Base-by-base conservation (phyloP, 2,329 filamentous ascomycete species). In the Trichoderma sp. region DNA sequence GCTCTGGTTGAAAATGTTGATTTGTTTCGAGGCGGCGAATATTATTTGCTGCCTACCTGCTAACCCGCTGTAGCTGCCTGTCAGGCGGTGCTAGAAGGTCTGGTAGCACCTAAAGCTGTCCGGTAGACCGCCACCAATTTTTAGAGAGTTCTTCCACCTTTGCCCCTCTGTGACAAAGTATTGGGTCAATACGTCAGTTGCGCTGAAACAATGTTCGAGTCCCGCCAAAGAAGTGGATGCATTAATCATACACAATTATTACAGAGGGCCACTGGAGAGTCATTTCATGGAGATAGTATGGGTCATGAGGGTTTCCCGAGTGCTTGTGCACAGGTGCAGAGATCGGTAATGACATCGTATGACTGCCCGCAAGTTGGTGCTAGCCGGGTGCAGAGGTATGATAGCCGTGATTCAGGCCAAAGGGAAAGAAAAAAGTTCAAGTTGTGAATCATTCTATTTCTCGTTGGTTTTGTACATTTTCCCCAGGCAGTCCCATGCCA, bases 391-490 rank as follows among this genome's bases (percentile, higher is more conserved):
- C 21, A 9, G 8, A 68, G 53, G 29, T 16, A 14, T n/a, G 18
- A 53, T 27, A 29, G 35, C 50, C 41, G 16, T 31, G 21, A 60
- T 27, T 29, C 14, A 41, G 27, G 8, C 33, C 33, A 45, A 45
- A 27, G 59, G 4, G 33, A 56, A 21, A 41, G 35, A 77, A 75
- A 77, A 79, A 71, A 73, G 75, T 72, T 77, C 78, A 71, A 73
- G 75, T 72, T 77, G 79, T 78, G 65, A 73, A 63, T 59, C 78
- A 77, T 76, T 79, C 83, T 79, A 81, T 80, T 81, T 80, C 79
- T 80, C 80, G 76, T 78, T 77, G 79, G 78, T 79, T 81, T 83
- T 80, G 79, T 83, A 83, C 81, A 83, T 78, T 79, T 80, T 78
- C 81, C 81, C 78, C 81, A 78, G 78, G 78, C 80, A 77, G 77